These are phyloP conservation scores for Panellus pusillus DNA, from an alignment of 768 basidiomycete species.

Conservation along the genomic window DNA sequence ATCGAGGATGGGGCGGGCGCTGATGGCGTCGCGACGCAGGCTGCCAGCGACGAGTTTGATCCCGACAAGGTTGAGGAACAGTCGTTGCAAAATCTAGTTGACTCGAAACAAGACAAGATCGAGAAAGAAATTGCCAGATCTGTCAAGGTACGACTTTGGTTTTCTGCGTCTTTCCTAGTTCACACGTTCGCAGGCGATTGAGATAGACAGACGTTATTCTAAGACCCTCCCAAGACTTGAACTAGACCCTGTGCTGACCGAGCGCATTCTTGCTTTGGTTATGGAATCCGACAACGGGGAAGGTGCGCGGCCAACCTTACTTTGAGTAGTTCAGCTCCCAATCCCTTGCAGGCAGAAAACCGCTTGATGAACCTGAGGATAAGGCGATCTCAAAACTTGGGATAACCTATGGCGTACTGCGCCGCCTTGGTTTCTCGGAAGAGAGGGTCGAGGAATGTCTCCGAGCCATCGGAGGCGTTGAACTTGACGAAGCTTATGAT, in stretches of 20 bases:
- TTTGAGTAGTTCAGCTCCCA: conserved; percentile 14
- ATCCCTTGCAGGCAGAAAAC: conserved; percentile 27
- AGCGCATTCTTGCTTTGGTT: conserved; percentile 59
- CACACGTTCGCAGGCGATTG: conserved; percentile 59
- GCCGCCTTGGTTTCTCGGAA: conserved; percentile 75
- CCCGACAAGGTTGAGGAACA: conserved; percentile 49
- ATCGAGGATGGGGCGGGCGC: conserved; percentile 11
- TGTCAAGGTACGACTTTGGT: conserved; percentile 55
- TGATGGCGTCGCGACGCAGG: conserved; percentile 6
- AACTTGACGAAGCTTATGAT: conserved; percentile 86
- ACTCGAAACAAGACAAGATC: conserved; percentile 82
- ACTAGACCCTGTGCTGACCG: conserved; percentile 56
- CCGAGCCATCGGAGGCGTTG: conserved; percentile 57
- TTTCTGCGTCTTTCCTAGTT: conserved; percentile 14
- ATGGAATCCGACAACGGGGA: conserved; percentile 33
- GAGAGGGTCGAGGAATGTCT: conserved; percentile 73
- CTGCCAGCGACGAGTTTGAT: conserved; percentile 30
- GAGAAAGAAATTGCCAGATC: conserved; percentile 79
- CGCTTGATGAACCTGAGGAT: conserved; percentile 62
- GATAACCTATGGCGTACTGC: conserved; percentile 77
- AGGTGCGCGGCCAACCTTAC: conserved; percentile 24
- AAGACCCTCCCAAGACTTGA: conserved; percentile 62
- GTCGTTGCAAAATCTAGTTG: conserved; percentile 70
- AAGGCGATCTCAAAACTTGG: conserved; percentile 71
- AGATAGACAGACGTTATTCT: conserved; percentile 76